Base-by-base conservation (phyloP, 2,329 filamentous ascomycete genomes). In the Aspergillus aculeatinus region DNA sequence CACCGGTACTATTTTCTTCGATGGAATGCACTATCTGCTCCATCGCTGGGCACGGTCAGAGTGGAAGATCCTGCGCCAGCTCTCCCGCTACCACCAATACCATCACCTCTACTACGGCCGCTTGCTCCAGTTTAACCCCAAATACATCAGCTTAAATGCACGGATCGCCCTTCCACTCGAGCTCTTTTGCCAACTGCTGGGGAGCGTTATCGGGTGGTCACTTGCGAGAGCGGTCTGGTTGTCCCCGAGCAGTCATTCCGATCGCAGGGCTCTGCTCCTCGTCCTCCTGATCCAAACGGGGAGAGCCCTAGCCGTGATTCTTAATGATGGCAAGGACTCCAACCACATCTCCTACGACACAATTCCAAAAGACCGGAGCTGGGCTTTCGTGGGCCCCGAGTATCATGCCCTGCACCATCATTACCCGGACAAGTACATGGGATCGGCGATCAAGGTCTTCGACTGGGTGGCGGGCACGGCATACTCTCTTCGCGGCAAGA, bases 81-180 rank as follows among this genome's bases (percentile, higher is more conserved):
- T 67, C 12, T 64, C 61, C 12, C 61, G 48, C 7, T 58, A 60
- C 7, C 65, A 67, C 44, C 61, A 60, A 48, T 67, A 51, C 49
- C 65, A 67, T 39, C 65, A 67, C 29, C 65, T 67, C 2, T 67
- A 66, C 48, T 67, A 64, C 51, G 66, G 61, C 12, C 60, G 60
- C 1, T 57, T 61, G 6, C 54, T 67, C 12, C 54, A 59, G 3
- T 66, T 67, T 48, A 63, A 67, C 25, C 4, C 51, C 1, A 56
- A 55, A 35, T 67, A 66, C 54, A 50, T 33, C 5, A 51, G 49
- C 11, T 60, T 63, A 16, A 67, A 67, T 31, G n/a, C 48, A 4
- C 59, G 55, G 29, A 63, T 66, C 10, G 64, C 65, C 1, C 52
- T 67, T 5, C 65, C 65, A 0, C 57, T 67, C 33, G 65, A 67